Percentiles rank a stretch among this genome's conserved stretches.
Conservation (phyloP, 768 basidiomycete species). For the Tricholoma saponaceum region DNA sequence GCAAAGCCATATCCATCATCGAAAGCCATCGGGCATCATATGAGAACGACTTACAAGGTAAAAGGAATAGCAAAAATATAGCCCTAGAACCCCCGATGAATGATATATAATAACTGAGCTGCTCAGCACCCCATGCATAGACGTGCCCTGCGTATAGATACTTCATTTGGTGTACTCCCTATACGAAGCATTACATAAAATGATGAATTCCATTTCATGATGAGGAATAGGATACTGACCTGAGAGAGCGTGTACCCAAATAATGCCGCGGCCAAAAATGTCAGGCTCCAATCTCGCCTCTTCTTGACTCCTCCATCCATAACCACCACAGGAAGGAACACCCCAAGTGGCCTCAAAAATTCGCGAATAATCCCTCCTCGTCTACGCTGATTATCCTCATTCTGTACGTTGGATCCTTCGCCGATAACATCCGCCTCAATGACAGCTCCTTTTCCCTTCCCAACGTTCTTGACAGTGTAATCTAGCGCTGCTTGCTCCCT, state of each 20-base stretch:
- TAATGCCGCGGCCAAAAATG: slow-evolving; percentile 57
- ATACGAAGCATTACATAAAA: slow-evolving; percentile 1
- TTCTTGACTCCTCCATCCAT: slow-evolving; percentile 36
- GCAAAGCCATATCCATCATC: background rate
- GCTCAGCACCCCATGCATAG: slow-evolving; percentile 68
- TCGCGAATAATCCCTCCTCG: slow-evolving; percentile 29
- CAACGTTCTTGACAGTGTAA: slow-evolving; percentile 24
- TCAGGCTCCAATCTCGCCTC: slow-evolving; percentile 78
- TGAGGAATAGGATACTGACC: slow-evolving; percentile 35
- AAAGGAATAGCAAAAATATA: slow-evolving; percentile 48
- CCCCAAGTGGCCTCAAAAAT: slow-evolving; percentile 53
- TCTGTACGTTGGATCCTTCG: slow-evolving; percentile 14
- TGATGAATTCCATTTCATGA: background rate
- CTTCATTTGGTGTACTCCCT: slow-evolving; percentile 80
- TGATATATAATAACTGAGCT: slow-evolving; percentile 75
- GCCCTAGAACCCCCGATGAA: slow-evolving; percentile 61
- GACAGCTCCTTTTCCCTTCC: slow-evolving; percentile 15
- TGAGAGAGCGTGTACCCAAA: slow-evolving; percentile 64
- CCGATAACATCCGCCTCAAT: slow-evolving; percentile 12
- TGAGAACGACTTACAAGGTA: slow-evolving; percentile 30
- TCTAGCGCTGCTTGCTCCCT: slow-evolving; percentile 27
- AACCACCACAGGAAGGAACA: slow-evolving; percentile 64
- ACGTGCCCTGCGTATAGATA: slow-evolving; percentile 76
- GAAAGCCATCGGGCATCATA: background rate
- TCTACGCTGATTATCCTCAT: background rate